Evolutionary conservation across 495 filamentous ascomycete genomes (phyloP).

Genomic region (Neurospora terricola): DNA sequence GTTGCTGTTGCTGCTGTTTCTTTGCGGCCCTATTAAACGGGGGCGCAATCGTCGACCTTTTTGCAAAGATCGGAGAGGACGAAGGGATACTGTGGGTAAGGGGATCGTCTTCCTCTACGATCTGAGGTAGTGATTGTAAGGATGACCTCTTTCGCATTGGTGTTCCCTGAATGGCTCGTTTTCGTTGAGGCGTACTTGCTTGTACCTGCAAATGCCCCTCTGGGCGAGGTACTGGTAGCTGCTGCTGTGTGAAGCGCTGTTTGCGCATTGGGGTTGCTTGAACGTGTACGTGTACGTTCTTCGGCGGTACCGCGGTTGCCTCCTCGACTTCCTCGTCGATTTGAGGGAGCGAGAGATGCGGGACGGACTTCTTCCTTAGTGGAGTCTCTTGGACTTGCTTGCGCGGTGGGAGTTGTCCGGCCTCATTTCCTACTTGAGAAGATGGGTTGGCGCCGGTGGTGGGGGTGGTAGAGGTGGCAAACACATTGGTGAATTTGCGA

Average conservation of each 20-base stretch:
- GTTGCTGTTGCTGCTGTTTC: slow-evolving; percentile 6
- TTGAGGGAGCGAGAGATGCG: neutral
- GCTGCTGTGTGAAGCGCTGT: neutral
- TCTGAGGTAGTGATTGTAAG: neutral
- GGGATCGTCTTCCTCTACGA: neutral
- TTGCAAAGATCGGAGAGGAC: neutral
- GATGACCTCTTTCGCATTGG: neutral
- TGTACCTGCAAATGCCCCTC: neutral
- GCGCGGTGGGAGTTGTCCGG: neutral
- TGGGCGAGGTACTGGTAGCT: neutral
- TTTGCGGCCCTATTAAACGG: neutral
- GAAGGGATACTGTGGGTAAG: neutral
- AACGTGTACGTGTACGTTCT: neutral
- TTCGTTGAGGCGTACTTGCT: neutral
- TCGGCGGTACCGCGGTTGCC: neutral
- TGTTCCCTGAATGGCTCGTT: neutral
- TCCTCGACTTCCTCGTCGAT: neutral
- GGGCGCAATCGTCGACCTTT: neutral
- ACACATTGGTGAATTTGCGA: slow-evolving; percentile 22
- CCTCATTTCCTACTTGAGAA: neutral
- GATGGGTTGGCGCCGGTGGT: neutral
- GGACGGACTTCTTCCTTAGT: neutral
- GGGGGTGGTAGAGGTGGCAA: slow-evolving; percentile 1
- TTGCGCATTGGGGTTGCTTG: neutral
- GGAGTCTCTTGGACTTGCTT: neutral